Base-by-base conservation (phyloP, 768 basidiomycete species). In the Hirschioporus abietinus region DNA sequence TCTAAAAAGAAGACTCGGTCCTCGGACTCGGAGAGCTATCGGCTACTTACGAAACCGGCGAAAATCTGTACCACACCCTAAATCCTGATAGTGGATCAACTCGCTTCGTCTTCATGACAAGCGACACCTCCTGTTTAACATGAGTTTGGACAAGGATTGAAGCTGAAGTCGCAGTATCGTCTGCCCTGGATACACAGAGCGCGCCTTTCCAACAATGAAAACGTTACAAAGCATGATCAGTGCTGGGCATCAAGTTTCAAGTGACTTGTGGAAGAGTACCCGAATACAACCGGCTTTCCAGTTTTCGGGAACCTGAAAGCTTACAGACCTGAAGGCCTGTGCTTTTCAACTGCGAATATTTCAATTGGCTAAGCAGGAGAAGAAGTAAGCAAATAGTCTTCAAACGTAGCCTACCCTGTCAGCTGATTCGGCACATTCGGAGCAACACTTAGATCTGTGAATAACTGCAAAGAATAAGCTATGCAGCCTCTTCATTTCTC, bases 381-480 rank as follows among this genome's bases (percentile, higher is more conserved):
- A 35, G 25, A 35, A 27, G 7, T 25, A 27, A n/a, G n/a, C n/a
- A n/a, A n/a, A n/a, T n/a, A n/a, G 20, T 30, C 8, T 3, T 30
- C 30, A 30, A n/a, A n/a, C n/a, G n/a, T n/a, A n/a, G n/a, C 71
- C 63, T 63, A 75, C 74, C 78, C 78, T 12, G 78, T 80, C 1
- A 70, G 35, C 17, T 72, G 68, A 66, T 69, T 66, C 20, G 76
- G 77, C 9, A 65, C 70, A 10, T 74, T 71, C 20, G 66, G 69
- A 34, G 76, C 77, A 58, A 70, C 74, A 65, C 75, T 73, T 25
- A 76, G 68, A 69, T 76, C 76, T 24, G 77, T 78, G 71, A 75
- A 78, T 52, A 78, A 65, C 74, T 73, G n/a, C n/a, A n/a, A n/a
- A n/a, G 20, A 2, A 12, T 27, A 23, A 42, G 30, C 30, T 30